Base-by-base conservation (phyloP, 176 grass and related monocot species). In the Aegilops sharonensis region DNA sequence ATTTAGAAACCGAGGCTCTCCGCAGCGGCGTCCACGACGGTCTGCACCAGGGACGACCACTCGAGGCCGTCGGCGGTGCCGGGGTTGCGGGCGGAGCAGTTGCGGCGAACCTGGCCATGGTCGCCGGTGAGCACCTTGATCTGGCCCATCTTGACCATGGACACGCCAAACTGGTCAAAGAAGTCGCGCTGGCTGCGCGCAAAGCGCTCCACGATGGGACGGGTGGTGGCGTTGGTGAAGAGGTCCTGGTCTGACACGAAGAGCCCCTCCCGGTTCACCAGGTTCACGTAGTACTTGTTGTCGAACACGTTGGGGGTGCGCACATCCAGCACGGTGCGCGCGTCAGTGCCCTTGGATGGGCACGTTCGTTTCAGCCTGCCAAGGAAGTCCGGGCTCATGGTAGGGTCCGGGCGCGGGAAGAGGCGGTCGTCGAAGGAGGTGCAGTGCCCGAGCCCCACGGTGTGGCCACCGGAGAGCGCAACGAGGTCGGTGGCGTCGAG, bases 201-300 rank as follows among this genome's bases (percentile, higher is more conserved):
- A 11, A 92, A 94, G 5, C 7, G 59, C 3, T 23, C 0, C 31
- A 94, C 95, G 4, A 81, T 5, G 3, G 32, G 0, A n/a, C 60
- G 80, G 20, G 86, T 94, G 31, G 27, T 27, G 1, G n/a, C 2
- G 86, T 94, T 67, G 29, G 54, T 35, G 68, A 85, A 92, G 81
- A 97, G 63, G 65, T 94, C 90, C 84, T 97, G 92, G 86, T 97
- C 94, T 6, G 91, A 97, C 32, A 85, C 91, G 87, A 97, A 94
- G 32, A 97, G 83, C 25, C 94, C 92, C 87, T 94, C 0, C 5
- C 94, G 10, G 88, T 89, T 94, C 3, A 94, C 2, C 9, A 94
- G 78, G 72, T 91, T 81, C 1, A 94, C 87, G 80, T 93, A 93
- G 90, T 93, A 94, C 78, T 86, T 91, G 90, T 94, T 97, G 92